Evolutionary conservation across 2,329 filamentous ascomycete species (phyloP).

Genomic region (Cryphonectria radicalis): DNA sequence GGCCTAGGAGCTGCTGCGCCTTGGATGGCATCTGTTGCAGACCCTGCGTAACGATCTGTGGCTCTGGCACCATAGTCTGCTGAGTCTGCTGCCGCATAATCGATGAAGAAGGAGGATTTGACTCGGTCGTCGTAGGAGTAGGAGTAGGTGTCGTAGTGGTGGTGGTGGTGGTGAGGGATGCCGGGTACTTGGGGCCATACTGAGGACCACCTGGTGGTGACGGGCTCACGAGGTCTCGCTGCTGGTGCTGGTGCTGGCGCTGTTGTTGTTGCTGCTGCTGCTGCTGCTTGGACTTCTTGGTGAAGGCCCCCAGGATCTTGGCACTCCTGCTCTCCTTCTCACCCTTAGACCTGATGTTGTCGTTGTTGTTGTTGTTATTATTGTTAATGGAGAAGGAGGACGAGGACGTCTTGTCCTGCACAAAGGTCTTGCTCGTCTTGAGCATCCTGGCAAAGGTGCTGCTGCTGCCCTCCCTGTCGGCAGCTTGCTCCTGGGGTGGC

Average conservation of each 20-base stretch:
- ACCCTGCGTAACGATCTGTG: conserved; percentile 20
- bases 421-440: conserved; percentile 29
- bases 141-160: neutral
- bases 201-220: conserved; percentile 35
- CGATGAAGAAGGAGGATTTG: neutral
- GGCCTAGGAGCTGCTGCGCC: conserved; percentile 27
- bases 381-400: neutral
- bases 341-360: conserved; percentile 32
- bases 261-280: no score
- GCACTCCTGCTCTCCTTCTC: conserved; percentile 34
- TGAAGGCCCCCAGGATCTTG: conserved; percentile 35
- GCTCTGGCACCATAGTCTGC: conserved; percentile 3
- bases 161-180: conserved; percentile 10
- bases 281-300: conserved; percentile 33
- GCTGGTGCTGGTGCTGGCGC: neutral
- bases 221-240: conserved; percentile 30
- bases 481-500: conserved; percentile 22
- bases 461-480: conserved; percentile 28
- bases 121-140: neutral
- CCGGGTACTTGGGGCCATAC: conserved; percentile 24
- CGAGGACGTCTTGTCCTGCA: conserved; percentile 26
- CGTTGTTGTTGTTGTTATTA: conserved; percentile 17
- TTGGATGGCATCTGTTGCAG: conserved; percentile 28
- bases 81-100: neutral
- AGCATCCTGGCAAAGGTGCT: conserved; percentile 29